These are phyloP conservation scores for Cladosporium sp. DNA, from an alignment of 2,329 filamentous ascomycete genomes.

Conservation along the genomic window DNA sequence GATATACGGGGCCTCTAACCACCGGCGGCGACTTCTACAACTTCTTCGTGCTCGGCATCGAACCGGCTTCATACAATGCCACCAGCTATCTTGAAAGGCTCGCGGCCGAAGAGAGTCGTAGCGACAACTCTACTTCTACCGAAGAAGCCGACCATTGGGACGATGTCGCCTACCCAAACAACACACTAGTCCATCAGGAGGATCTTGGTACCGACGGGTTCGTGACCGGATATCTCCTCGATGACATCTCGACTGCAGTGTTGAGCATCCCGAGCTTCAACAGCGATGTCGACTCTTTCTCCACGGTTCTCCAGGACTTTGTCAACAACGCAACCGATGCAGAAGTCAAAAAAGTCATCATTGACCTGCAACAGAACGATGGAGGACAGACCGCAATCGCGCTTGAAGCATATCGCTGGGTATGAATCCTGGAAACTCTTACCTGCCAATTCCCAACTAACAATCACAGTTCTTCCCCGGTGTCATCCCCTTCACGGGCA, in stretches of 20 bases:
- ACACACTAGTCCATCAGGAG: background rate
- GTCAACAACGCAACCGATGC: constrained; percentile 33
- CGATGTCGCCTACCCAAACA: background rate
- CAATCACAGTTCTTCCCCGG: constrained; percentile 57
- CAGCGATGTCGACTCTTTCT: constrained; percentile 22
- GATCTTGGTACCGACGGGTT: background rate
- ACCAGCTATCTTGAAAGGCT: background rate
- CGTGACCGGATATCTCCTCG: constrained; percentile 21
- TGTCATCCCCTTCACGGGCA: constrained; percentile 25
- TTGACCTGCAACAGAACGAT: constrained; percentile 63
- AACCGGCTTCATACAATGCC: constrained; percentile 21
- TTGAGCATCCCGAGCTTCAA: constrained; percentile 45
- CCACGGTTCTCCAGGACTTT: constrained; percentile 32
- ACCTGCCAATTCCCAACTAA: constrained; percentile 25
- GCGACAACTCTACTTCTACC: background rate
- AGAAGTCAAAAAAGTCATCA: constrained; percentile 61
- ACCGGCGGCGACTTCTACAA: constrained; percentile 43
- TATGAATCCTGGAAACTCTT: constrained; percentile 23
- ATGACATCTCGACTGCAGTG: constrained; percentile 36
- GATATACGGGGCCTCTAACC: constrained; percentile 29
- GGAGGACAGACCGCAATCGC: constrained; percentile 50
- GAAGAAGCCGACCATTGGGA: background rate
- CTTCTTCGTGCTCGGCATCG: constrained; percentile 36
- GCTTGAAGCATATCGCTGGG: constrained; percentile 30
- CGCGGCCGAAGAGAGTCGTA: background rate